Base-by-base conservation (phyloP, 768 basidiomycete genomes). In the Boletellus ananiceps region DNA sequence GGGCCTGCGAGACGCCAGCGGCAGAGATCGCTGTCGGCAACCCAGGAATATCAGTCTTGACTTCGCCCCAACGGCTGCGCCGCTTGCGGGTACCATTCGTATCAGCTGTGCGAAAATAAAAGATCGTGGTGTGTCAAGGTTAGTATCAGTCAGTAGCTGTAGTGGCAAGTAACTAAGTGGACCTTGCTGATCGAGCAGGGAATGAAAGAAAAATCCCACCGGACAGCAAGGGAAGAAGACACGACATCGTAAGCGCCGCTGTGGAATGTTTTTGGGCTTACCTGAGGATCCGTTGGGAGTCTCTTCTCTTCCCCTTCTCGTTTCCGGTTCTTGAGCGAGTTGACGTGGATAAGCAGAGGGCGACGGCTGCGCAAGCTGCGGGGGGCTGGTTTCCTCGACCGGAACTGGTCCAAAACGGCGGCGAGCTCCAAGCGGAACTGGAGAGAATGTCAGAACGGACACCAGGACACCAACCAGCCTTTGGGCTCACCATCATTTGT, bases 61-160 rank as follows among this genome's bases (percentile, higher is more conserved):
- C 88, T 59, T 96, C 95, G 57, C 96, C 96, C 94, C 94, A 99
- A 50, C 96, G 88, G 63, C 93, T 96, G 58, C 92, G 88, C 55
- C 95, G 83, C 74, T 98, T 98, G 56, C 94, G 86, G 58, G 93
- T 84, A 57, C 84, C 87, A 65, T 92, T 89, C 49, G 84, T 78
- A 66, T 88, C 83, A 78, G 82, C 88, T 88, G 69, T 61, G 58
- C 58, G 52, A 69, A 64, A 74, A 69, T 72, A 61, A 69, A 59
- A 68, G 59, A 75, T 71, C 55, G 62, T 52, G 49, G 58, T 61
- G 60, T 63, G 69, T 73, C 58, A 72, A 69, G 71, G 76, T 88
- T 82, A 85, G 82, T 84, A 75, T 69, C 51, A 70, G 72, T 69
- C 44, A 67, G 65, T 48, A 63, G 65, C 57, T 69, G 63, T 56